Conservation (phyloP, 495 filamentous ascomycete genomes). For the Cetradonia linearis region DNA sequence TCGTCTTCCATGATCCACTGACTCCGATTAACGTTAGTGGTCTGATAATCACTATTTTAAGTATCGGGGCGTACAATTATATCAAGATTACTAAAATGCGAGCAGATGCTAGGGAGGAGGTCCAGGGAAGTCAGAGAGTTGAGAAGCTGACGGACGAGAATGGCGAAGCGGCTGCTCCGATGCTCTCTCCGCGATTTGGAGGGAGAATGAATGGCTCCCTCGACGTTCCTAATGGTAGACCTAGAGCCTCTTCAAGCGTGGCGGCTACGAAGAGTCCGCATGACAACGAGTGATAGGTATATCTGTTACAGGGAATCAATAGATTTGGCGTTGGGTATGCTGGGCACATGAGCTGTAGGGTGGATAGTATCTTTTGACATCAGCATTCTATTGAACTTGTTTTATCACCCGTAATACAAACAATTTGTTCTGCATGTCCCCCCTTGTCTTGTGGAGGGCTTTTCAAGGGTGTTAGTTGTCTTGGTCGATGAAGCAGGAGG, state of each 20-base stretch:
- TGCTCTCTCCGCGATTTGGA: slow-evolving; percentile 13
- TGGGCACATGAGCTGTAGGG: neutral
- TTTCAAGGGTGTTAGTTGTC: neutral
- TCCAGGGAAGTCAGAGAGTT: slow-evolving; percentile 13
- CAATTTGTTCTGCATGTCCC: neutral
- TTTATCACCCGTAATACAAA: neutral
- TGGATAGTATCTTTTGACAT: neutral
- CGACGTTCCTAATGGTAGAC: neutral
- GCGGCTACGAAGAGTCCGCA: slow-evolving; percentile 7
- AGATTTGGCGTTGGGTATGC: neutral
- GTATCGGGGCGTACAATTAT: slow-evolving; percentile 86
- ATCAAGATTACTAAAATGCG: slow-evolving; percentile 90
- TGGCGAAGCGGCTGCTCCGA: slow-evolving; percentile 19
- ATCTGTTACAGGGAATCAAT: neutral
- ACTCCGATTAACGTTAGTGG: slow-evolving; percentile 84
- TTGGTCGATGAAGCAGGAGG: too few species aligned
- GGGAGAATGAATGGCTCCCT: neutral
- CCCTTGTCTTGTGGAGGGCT: too few species aligned
- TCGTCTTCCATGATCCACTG: slow-evolving; percentile 82
- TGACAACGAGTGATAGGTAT: slow-evolving; percentile 10
- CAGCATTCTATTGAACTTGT: neutral
- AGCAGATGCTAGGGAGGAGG: slow-evolving; percentile 37
- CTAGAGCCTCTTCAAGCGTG: slow-evolving; percentile 1
- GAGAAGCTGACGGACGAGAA: slow-evolving; percentile 12
- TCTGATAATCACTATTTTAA: slow-evolving; percentile 74